Base-by-base conservation (phyloP, 2,329 filamentous ascomycete genomes). In the Phialemonium atrogriseum region DNA sequence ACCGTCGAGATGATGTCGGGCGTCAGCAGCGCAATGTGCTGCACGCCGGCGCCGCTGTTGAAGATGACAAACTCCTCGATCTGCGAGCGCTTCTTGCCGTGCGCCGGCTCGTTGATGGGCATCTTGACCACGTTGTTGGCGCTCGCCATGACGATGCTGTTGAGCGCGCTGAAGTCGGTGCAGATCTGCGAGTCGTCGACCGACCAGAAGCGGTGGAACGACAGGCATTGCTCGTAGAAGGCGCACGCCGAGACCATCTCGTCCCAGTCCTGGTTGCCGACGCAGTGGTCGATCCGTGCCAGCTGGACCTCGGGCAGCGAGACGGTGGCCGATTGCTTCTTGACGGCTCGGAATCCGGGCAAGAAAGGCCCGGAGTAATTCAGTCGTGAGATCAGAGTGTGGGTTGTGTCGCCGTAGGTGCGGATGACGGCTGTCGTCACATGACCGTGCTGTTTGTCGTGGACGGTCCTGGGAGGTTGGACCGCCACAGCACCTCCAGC, bases 201-300 rank as follows among this genome's bases (percentile, higher is more conserved):
- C 33, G 80, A 86, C 89, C 89, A 95, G 78, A 95, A 95, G 44
- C 88, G 84, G 66, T 94, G 87, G 73, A 95, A 95, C 33, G 81
- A 82, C 17, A 95, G 81, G 40, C 81, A 84, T 41, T 79, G 75
- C 64, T 95, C 88, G 65, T 95, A 96, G 58, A 84, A 78, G 35
- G 60, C 67, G 52, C 73, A 77, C 21, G 73, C 74, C 10, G 66
- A 66, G 37, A 66, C 65, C 76, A 96, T 94, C 57, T 88, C 80
- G 58, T 87, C 70, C 89, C 89, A 95, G 59, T 86, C 82, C 66
- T 95, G 88, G 67, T 96, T 95, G 44, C 89, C 89, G 46, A 96
- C 89, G 59, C 89, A 95, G 69, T 96, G 89, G 62, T 96, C 89
- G 60, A 96, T 87, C 45, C 77, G 77, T 39, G 73, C 70, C 33